phyloP scores from a whole-genome alignment of 495 filamentous ascomycete species.

The Viridothelium virens region DNA sequence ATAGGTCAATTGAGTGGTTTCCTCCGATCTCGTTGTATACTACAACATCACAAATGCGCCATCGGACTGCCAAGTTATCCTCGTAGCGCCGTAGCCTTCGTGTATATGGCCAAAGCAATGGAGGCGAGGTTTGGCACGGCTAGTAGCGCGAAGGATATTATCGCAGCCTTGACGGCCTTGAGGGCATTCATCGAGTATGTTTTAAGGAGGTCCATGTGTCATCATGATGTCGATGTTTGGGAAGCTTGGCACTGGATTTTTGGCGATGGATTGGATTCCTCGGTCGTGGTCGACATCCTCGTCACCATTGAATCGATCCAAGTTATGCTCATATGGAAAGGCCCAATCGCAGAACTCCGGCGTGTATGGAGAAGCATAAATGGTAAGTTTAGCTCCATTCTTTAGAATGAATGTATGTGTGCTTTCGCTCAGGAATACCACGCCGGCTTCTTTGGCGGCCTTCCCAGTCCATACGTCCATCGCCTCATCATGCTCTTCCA shows the following conservation, averaged over 20 bases:
- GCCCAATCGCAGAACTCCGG: slow-evolving; percentile 54
- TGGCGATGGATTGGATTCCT: slow-evolving; percentile 22
- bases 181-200: slow-evolving; percentile 44
- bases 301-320: slow-evolving; percentile 49
- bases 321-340: slow-evolving; percentile 49
- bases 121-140: slow-evolving; percentile 41
- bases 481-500: slow-evolving; percentile 7
- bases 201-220: slow-evolving; percentile 64
- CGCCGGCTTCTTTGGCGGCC: slow-evolving; percentile 11
- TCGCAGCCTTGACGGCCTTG: slow-evolving; percentile 36
- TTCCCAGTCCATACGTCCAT: slow-evolving; percentile 11
- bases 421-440: slow-evolving; percentile 8
- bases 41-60: neutral
- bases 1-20: too few relatives aligned
- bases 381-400: slow-evolving; percentile 38
- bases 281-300: slow-evolving; percentile 22
- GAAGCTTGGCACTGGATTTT: slow-evolving; percentile 35
- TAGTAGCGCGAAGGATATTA: slow-evolving; percentile 40
- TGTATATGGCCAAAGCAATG: slow-evolving; percentile 60
- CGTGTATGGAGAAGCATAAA: slow-evolving; percentile 69
- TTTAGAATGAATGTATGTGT: slow-evolving; percentile 12
- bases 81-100: slow-evolving; percentile 29
- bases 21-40: too few relatives aligned
- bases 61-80: slow-evolving; percentile 7
- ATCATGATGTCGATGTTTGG: slow-evolving; percentile 53